Evolutionary conservation across 1,284 basidiomycete genomes (phyloP).

Genomic region (Moesziomyces sp.): DNA sequence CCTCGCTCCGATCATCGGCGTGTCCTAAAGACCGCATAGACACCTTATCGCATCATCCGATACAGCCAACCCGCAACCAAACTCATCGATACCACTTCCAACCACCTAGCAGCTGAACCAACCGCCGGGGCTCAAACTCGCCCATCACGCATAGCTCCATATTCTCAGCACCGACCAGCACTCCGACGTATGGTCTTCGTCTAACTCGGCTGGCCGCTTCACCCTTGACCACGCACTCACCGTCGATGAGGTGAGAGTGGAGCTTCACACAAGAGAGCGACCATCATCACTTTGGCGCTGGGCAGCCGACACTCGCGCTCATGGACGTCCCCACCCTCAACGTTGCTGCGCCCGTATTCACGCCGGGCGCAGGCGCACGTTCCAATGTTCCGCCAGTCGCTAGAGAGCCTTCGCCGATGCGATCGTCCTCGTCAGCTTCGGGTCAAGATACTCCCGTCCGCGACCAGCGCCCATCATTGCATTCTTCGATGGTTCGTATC

Average conservation of each 20-base stretch:
- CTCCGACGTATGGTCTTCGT: not conserved
- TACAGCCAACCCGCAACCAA: too few species aligned
- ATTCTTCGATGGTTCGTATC: slow-evolving; percentile 6
- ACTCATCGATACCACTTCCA: too few species aligned
- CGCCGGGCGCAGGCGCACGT: slow-evolving; percentile 10
- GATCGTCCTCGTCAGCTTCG: not conserved
- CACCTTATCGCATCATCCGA: too few species aligned
- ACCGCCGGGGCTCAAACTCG: too few species aligned
- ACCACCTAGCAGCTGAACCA: too few species aligned
- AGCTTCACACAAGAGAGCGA: not conserved
- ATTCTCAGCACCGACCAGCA: too few species aligned
- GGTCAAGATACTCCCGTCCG: slow-evolving; percentile 3
- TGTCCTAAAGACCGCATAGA: too few species aligned
- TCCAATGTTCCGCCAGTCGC: slow-evolving; percentile 1
- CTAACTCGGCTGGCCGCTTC: not conserved
- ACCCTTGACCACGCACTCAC: too few species aligned
- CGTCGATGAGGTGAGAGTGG: too few species aligned
- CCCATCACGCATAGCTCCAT: too few species aligned
- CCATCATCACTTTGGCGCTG: not conserved
- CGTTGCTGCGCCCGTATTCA: slow-evolving; percentile 38
- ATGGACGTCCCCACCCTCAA: slow-evolving; percentile 41
- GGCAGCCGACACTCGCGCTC: not conserved
- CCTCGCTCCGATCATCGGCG: too few species aligned
- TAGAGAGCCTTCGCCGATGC: slow-evolving; percentile 14
- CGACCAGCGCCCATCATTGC: not conserved